phyloP scores from a whole-genome alignment of 768 basidiomycete species.

The Tylopilus sp. region DNA sequence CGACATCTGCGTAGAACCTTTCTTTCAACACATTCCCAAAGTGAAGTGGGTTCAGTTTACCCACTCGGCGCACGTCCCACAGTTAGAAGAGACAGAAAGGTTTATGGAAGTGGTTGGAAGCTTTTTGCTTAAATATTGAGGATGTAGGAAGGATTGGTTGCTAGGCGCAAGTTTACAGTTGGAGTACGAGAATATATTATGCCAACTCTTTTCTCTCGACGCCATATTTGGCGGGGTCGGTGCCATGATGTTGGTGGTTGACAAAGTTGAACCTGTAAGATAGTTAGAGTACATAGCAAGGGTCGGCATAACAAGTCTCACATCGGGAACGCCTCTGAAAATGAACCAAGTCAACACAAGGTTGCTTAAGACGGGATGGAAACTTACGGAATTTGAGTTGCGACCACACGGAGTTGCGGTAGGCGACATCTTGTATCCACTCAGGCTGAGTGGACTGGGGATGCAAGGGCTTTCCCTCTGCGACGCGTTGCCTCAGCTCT shows the following conservation, averaged over 20 bases:
- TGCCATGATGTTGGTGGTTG: constrained; percentile 84
- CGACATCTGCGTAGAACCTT: constrained; percentile 33
- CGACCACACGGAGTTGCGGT: constrained; percentile 88
- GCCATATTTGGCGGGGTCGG: constrained; percentile 78
- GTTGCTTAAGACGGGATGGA: constrained; percentile 4
- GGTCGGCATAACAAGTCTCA: too few species aligned
- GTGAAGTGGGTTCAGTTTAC: constrained; percentile 38
- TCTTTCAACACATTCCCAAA: constrained; percentile 30
- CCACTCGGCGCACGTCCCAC: constrained; percentile 34
- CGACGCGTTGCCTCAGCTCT: constrained; percentile 73
- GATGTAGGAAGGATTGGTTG: not conserved
- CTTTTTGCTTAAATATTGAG: constrained; percentile 25
- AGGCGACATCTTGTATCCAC: constrained; percentile 86
- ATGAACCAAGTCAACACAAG: constrained; percentile 11
- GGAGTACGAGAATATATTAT: constrained; percentile 15
- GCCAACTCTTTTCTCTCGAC: constrained; percentile 31
- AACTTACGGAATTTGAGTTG: constrained; percentile 86
- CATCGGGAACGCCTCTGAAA: constrained; percentile 72
- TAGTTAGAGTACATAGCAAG: too few species aligned
- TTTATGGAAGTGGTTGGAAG: constrained; percentile 32
- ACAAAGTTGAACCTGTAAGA: constrained; percentile 88
- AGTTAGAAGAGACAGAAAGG: constrained; percentile 36
- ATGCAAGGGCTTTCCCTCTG: constrained; percentile 81
- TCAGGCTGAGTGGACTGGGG: constrained; percentile 77
- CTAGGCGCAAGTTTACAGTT: constrained; percentile 7